Evolutionary conservation across 768 basidiomycete species (phyloP), one percentile per base, ranked within the genome.

Genomic region (Hygrocybe coccinea): DNA sequence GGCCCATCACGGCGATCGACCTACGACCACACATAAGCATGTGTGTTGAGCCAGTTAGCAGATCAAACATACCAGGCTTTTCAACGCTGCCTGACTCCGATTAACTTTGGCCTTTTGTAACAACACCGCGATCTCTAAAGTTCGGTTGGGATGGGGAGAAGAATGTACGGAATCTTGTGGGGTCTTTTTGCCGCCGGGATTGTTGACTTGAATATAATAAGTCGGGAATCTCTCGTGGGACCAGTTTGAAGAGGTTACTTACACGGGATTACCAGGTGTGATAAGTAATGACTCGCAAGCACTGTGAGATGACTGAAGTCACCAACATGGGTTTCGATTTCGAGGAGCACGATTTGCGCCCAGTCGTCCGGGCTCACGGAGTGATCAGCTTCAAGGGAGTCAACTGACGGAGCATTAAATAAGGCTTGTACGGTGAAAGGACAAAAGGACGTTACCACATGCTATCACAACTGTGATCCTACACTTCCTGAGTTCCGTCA

Each of bases 91-190:
- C 22, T 52, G 50, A 24, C 48, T 50, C 24, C 5, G 25, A 12
- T n/a, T 15, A 37, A 33, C 21, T 6, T 2, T 50, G 12, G 48
- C 48, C 35, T 34, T 46, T 19, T 33, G 35, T 21, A 50, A 50
- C 29, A 50, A 50, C 12, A 14, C 48, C 15, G 9, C 24, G 35
- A 52, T 39, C 38, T 52, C 38, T 14, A 3, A 2, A 2, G 37
- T 52, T 9, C 50, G 50, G 6, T 11, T 17, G 50, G 12, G 17
- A 37, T 51, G 5, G 21, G 48, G 48, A 12, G 48, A 12, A 25
- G 48, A 17, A 33, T 41, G 35, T 36, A 52, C 34, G 21, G 50
- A 33, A 38, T 52, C 50, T 50, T 50, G 48, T n/a, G 48, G 48
- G 48, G 44, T 46, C 44, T 46, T 46, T 46, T 46, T 46, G 17